A percentile compares a stretch with the other conserved stretches of the same genome.
Conservation (phyloP, 1,284 basidiomycete species). For the Trichosporon coremiiforme region DNA sequence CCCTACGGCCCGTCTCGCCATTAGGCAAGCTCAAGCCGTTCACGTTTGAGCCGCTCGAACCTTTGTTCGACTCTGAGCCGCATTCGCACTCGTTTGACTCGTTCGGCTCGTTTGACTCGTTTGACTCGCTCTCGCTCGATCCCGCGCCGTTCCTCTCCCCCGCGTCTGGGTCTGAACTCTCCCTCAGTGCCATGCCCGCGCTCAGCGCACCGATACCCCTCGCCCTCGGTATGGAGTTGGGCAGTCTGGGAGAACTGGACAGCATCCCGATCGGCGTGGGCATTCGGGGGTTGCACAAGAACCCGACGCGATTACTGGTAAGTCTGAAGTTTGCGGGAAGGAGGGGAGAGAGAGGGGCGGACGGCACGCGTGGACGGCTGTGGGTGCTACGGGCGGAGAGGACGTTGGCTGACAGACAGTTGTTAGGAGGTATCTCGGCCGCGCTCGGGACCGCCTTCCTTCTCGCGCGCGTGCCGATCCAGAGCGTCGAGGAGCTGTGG, state of each 20-base stretch:
- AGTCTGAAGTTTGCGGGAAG: not conserved
- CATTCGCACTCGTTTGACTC: too few species aligned
- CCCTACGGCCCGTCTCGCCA: not conserved
- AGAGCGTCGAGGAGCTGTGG: conserved; percentile 11
- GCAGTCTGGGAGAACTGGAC: not conserved
- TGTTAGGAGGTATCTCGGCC: not conserved
- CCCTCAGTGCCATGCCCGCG: not conserved
- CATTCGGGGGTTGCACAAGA: not conserved
- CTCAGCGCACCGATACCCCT: not conserved
- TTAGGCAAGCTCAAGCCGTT: not conserved
- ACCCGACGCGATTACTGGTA: not conserved
- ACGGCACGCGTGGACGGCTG: too few species aligned
- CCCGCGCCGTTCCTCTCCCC: not conserved
- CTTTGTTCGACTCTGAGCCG: too few species aligned
- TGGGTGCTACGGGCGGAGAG: too few species aligned
- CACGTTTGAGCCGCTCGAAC: not conserved
- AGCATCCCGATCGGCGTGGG: not conserved
- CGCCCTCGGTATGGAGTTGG: not conserved
- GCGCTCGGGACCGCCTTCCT: not conserved
- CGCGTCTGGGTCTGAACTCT: not conserved
- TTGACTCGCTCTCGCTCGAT: not conserved
- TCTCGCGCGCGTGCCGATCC: conserved; percentile 1
- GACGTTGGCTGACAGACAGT: not conserved
- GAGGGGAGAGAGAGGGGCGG: not conserved
- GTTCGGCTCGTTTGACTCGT: too few species aligned